These are phyloP conservation scores for Guyanaporus albipodus DNA, from an alignment of 768 basidiomycete species.

Conservation along the genomic window DNA sequence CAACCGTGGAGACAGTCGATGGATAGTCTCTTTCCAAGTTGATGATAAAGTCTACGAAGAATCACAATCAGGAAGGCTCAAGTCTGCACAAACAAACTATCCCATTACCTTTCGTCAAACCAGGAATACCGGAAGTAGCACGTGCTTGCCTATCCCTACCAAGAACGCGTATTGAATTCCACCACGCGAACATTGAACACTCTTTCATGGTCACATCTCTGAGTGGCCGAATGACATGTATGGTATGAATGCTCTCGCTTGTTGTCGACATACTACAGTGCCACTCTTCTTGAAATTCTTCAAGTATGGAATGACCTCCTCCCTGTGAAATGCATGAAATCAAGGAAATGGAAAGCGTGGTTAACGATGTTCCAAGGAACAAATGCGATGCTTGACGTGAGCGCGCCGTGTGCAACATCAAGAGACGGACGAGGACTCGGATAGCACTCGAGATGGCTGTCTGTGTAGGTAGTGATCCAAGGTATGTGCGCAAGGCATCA, in stretches of 20 bases:
- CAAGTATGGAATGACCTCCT: conserved; percentile 63
- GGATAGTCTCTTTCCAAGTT: conserved; percentile 81
- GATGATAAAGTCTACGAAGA: conserved; percentile 63
- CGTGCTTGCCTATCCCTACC: conserved; percentile 45
- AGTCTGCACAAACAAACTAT: not conserved
- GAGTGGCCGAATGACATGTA: conserved; percentile 64
- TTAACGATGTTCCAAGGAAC: conserved; percentile 75
- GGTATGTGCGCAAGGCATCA: conserved; percentile 43
- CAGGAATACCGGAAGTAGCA: conserved; percentile 55
- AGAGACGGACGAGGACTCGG: conserved; percentile 57
- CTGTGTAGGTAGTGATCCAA: conserved; percentile 67
- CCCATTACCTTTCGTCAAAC: conserved; percentile 73
- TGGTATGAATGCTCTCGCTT: conserved; percentile 6
- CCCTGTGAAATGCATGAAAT: conserved; percentile 76
- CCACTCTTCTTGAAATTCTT: conserved; percentile 76
- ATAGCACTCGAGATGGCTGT: conserved; percentile 63
- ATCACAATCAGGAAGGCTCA: not conserved
- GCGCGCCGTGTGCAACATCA: conserved; percentile 64
- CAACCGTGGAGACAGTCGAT: conserved; percentile 81
- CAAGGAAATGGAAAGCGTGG: conserved; percentile 68
- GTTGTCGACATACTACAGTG: conserved; percentile 20
- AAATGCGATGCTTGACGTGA: conserved; percentile 65
- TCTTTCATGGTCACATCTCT: conserved; percentile 76
- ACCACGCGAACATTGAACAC: conserved; percentile 75
- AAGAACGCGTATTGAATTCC: conserved; percentile 53